Percentiles rank a stretch among this genome's conserved stretches.
Conservation (phyloP, 768 basidiomycete species). For the Crepidotus variabilis region DNA sequence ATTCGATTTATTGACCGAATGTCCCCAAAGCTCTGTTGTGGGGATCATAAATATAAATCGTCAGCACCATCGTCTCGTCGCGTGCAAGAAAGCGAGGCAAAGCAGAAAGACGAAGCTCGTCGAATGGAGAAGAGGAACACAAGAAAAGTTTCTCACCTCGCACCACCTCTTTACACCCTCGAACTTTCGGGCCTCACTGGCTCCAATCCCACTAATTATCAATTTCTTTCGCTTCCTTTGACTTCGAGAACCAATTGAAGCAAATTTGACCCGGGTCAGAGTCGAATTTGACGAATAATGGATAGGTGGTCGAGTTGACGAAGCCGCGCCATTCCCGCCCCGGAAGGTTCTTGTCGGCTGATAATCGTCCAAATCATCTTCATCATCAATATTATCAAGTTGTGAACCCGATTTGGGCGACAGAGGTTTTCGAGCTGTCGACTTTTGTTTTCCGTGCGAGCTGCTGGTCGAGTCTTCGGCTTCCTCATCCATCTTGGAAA, state of each 20-base stretch:
- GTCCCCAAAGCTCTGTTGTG: constrained; percentile 66
- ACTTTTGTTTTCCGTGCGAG: constrained; percentile 3
- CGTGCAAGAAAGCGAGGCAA: too few species aligned
- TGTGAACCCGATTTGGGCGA: constrained; percentile 24
- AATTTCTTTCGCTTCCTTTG: constrained; percentile 60
- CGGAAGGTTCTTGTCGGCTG: neutral
- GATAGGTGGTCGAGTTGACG: neutral
- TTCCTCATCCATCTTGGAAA: constrained; percentile 1
- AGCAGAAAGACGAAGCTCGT: neutral
- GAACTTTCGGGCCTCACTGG: constrained; percentile 56
- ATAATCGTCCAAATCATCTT: neutral
- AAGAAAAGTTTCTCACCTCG: constrained; percentile 43
- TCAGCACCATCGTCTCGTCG: too few species aligned
- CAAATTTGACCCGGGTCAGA: constrained; percentile 26
- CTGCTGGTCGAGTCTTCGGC: constrained; percentile 1
- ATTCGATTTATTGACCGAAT: constrained; percentile 67
- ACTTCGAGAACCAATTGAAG: constrained; percentile 36
- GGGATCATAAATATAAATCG: neutral
- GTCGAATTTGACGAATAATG: constrained; percentile 8
- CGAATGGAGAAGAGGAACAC: neutral
- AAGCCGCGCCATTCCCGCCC: neutral
- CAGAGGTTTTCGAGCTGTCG: constrained; percentile 21
- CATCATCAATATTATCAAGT: constrained; percentile 21
- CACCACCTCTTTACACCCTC: constrained; percentile 75
- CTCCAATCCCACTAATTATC: constrained; percentile 64